phyloP scores from a whole-genome alignment of 352 stramenopile species.

The Pythium vanterpoolii region DNA sequence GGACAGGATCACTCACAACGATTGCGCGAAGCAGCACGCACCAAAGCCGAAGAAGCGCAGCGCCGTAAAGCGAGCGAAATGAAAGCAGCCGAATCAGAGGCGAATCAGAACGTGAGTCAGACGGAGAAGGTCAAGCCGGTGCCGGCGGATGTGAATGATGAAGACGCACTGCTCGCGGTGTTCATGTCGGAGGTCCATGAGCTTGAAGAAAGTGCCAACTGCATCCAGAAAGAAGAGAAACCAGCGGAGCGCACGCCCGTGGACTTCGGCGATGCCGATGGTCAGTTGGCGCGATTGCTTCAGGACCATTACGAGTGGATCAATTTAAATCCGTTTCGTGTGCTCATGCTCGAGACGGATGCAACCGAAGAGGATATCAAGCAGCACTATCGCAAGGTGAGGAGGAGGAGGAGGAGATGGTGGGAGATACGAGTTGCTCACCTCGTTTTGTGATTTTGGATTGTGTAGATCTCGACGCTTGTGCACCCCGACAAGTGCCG shows the following conservation, averaged over 20 bases:
- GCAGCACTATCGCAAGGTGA: slow-evolving; percentile 87
- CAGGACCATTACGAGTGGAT: slow-evolving; percentile 83
- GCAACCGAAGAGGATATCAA: slow-evolving; percentile 89
- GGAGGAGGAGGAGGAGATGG: background rate
- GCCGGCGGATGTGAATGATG: slow-evolving; percentile 27
- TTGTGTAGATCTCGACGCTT: slow-evolving; percentile 85
- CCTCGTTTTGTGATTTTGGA: slow-evolving; percentile 27
- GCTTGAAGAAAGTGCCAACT: slow-evolving; percentile 73
- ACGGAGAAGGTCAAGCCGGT: slow-evolving; percentile 7
- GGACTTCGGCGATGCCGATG: slow-evolving; percentile 69
- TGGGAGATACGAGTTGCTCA: background rate
- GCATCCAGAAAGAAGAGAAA: slow-evolving; percentile 60
- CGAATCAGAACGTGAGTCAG: slow-evolving; percentile 31
- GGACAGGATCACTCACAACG: slow-evolving; percentile 59
- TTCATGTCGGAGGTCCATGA: slow-evolving; percentile 88
- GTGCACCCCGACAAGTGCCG: slow-evolving; percentile 87
- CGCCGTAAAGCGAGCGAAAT: slow-evolving; percentile 44
- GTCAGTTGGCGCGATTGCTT: slow-evolving; percentile 57
- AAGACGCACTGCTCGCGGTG: slow-evolving; percentile 63
- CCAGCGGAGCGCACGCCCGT: slow-evolving; percentile 51
- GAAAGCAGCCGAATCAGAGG: slow-evolving; percentile 36
- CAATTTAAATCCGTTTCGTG: slow-evolving; percentile 87
- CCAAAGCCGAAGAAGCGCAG: slow-evolving; percentile 42
- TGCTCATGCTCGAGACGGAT: slow-evolving; percentile 86
- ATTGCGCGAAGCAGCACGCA: slow-evolving; percentile 51